Base-by-base conservation (phyloP, 129 eudicot genomes). In the Erigeron canadensis region DNA sequence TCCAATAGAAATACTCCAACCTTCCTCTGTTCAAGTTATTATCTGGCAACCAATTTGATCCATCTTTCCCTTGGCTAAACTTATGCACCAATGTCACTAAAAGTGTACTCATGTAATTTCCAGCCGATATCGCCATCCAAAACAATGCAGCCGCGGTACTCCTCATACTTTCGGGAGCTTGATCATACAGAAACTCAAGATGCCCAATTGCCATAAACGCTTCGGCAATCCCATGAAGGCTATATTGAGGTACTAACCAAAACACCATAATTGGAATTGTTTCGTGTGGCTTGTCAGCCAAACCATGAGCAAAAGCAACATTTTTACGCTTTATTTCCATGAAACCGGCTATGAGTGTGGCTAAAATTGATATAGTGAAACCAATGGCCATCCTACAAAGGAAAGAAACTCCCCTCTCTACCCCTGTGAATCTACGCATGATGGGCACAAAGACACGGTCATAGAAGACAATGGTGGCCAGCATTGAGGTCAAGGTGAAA, bases 81-180 rank as follows among this genome's bases (percentile, higher is more conserved):
- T 68, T 89, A 38, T 93, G 98, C 74, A 93, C 84, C 63, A 87
- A 11, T 0, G 95, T 71, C 17, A 93, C 91, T 87, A 93, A 19
- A 40, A 93, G 72, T 23, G 96, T 84, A 73, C 98, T 89, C 57
- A 78, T 61, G 54, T 93, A 93, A 75, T 82, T 93, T 71, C 96
- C 96, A 0, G 87, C 85, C 10, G 98, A 82, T 47, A 89, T 87
- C 34, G 98, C 75, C 44, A 74, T 71, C 96, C 98, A 89, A 77
- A 87, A 93, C 75, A 93, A 65, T 4, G 96, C 98, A 10, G 82
- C 77, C 2, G 92, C 96, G 0, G 92, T 89, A 73, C 96, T 93
- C 72, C 91, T 81, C 98, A 89, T 93, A 72, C 98, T 93, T 74
- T 93, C 98, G 0, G 98, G 98, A 0, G 98, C 86, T 66, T 93